Percentiles rank a stretch among this genome's conserved stretches.
Conservation (phyloP, 306 rosid species). For the Malus domestica region DNA sequence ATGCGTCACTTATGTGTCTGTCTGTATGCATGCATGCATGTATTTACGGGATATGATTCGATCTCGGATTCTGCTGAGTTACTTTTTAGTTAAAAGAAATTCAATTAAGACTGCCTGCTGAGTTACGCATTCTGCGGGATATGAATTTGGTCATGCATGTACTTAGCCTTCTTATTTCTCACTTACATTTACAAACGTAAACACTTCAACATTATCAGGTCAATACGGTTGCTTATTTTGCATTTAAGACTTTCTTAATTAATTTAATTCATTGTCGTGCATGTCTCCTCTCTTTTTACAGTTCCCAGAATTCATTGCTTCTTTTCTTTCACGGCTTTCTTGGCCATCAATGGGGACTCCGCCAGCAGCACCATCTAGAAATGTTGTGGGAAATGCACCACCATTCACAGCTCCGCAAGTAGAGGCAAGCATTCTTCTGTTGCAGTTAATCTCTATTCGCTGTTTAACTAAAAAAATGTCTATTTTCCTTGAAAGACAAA, state of each 20-base stretch:
- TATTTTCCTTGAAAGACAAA: not conserved
- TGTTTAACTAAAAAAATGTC: not conserved
- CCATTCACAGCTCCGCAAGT: slow-evolving; percentile 54
- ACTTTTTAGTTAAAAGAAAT: not conserved
- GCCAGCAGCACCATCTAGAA: slow-evolving; percentile 52
- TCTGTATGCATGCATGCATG: not conserved
- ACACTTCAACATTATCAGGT: not conserved
- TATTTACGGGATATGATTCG: not conserved
- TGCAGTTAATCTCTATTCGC: not conserved
- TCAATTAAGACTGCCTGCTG: not conserved
- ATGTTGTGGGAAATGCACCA: slow-evolving; percentile 43
- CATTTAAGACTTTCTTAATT: slow-evolving; percentile 12
- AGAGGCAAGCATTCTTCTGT: slow-evolving; percentile 48
- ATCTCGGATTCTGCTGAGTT: not conserved
- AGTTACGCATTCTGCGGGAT: not conserved
- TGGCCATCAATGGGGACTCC: slow-evolving; percentile 69
- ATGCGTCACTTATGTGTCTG: not conserved
- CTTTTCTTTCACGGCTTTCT: slow-evolving; percentile 62
- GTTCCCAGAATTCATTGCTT: slow-evolving; percentile 66
- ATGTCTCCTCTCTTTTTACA: slow-evolving; percentile 26
- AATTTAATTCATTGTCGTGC: slow-evolving; percentile 17
- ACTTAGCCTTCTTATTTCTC: not conserved
- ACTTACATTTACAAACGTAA: not conserved
- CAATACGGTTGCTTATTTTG: not conserved
- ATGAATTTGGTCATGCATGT: not conserved